Base-by-base conservation (phyloP, 768 basidiomycete genomes). In the Multifurca ochricompacta region DNA sequence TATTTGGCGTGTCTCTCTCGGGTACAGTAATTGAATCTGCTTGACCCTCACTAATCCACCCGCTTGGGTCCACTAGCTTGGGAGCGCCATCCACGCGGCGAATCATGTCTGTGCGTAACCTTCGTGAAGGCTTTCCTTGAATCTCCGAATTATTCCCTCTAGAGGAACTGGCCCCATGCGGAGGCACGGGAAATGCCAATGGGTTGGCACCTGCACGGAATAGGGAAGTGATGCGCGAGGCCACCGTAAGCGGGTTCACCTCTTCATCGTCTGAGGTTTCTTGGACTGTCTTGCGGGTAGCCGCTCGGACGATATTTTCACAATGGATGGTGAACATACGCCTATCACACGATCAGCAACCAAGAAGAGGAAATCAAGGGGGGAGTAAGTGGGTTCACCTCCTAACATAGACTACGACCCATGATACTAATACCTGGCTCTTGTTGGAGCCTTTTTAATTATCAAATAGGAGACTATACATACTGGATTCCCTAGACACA, bases 331-430 rank as follows among this genome's bases (percentile, higher is more conserved):
- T 48, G 36, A 61, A 61, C 57, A 61, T 54, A 25, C 49, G 53
- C 45, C 59, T 61, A 27, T 45, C 27, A 58, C 41, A 23, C 41
- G 32, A 48, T 14, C 19, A 39, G 31, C 1, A 6, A 19, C 21
- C 5, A 13, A 21, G 6, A 40, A 44, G 34, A 35, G 55, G 47
- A 23, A 42, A 39, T 30, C 31, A 21, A 39, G 39, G 11, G 28
- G 30, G 48, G 51, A 51, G 30, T 28, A 43, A 37, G 61, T 28
- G 41, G 36, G 61, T 76, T 59, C 44, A 87, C 86, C 80, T 82
- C 53, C 91, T 77, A 54, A 84, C 77, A 54, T 82, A 78, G 25
- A 95, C 89, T 68, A 89, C 87, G 54, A 90, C 73, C 85, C 90
- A 89, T 0, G 89, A 90, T 6, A 92, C 79, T 13, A 82, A 63